Conservation (phyloP, 2,329 filamentous ascomycete genomes). For the Beauveria varroae region DNA sequence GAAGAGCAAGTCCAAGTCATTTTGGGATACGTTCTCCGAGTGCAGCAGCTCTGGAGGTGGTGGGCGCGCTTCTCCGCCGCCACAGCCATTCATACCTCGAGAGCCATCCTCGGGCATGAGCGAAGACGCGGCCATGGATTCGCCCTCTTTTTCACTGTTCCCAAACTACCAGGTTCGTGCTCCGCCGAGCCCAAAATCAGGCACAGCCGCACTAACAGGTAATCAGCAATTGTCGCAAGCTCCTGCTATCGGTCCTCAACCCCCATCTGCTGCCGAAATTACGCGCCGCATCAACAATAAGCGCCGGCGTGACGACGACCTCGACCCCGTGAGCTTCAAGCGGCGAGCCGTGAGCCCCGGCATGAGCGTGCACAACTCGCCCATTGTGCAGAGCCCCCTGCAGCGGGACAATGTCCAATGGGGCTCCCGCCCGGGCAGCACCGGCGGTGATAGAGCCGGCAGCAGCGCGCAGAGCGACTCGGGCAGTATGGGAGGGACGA, state of each 20-base stretch:
- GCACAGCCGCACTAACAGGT: slow-evolving; percentile 12
- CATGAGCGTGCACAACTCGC: slow-evolving; percentile 85
- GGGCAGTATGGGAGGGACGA: slow-evolving; percentile 31
- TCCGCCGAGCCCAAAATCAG: neutral
- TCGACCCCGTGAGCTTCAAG: slow-evolving; percentile 84
- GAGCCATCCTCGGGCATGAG: slow-evolving; percentile 54
- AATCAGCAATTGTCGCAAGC: slow-evolving; percentile 21
- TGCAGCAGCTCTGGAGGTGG: slow-evolving; percentile 45
- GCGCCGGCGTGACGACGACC: slow-evolving; percentile 82
- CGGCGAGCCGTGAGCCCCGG: slow-evolving; percentile 85
- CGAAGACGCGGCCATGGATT: slow-evolving; percentile 68
- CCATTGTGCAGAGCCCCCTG: slow-evolving; percentile 76
- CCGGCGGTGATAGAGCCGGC: slow-evolving; percentile 44
- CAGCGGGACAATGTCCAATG: slow-evolving; percentile 64
- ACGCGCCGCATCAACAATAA: slow-evolving; percentile 73
- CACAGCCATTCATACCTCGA: slow-evolving; percentile 53
- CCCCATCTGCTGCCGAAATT: slow-evolving; percentile 64
- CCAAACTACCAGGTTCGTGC: slow-evolving; percentile 24
- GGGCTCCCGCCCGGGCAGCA: slow-evolving; percentile 63
- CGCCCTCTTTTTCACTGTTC: slow-evolving; percentile 41
- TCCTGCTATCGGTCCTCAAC: slow-evolving; percentile 28
- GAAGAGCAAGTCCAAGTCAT: slow-evolving; percentile 60
- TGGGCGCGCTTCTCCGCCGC: slow-evolving; percentile 54
- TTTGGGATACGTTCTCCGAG: slow-evolving; percentile 73
- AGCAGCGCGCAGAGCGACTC: slow-evolving; percentile 46